phyloP scores from a whole-genome alignment of 257 asterid genomes.

The Prunella vulgaris region DNA sequence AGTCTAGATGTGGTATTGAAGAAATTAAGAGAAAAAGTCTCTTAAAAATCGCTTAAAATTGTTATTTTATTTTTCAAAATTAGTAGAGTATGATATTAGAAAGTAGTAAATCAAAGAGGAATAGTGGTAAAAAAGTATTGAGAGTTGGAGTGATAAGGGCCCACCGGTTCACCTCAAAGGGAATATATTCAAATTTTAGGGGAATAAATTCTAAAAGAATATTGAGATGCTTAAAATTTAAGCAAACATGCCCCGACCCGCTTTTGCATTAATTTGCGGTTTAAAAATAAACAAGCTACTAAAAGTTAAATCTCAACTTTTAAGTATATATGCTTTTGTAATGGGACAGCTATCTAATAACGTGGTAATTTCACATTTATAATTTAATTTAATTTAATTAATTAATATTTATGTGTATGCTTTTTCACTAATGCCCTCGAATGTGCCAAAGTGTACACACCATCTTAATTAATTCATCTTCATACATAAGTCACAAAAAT shows the following conservation, averaged over 20 bases:
- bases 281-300: slow-evolving; percentile 30
- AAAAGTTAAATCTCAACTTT: slow-evolving; percentile 45
- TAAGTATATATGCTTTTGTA: slow-evolving; percentile 35
- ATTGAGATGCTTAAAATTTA: slow-evolving; percentile 65
- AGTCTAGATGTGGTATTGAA: not conserved
- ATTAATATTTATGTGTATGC: not conserved
- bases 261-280: slow-evolving; percentile 34
- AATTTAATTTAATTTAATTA: slow-evolving; percentile 1
- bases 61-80: not conserved
- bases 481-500: not conserved
- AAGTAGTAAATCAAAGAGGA: slow-evolving; percentile 15
- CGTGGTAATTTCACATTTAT: slow-evolving; percentile 20
- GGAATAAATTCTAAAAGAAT: slow-evolving; percentile 62
- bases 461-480: not conserved
- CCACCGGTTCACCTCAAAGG: slow-evolving; percentile 38
- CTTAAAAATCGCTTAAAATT: not conserved
- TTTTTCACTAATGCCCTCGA: slow-evolving; percentile 19
- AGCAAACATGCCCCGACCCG: slow-evolving; percentile 44
- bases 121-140: slow-evolving; percentile 19
- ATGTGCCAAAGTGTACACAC: slow-evolving; percentile 18
- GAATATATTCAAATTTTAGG: slow-evolving; percentile 54
- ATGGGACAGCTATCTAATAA: slow-evolving; percentile 39
- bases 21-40: not conserved
- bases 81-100: not conserved
- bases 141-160: slow-evolving; percentile 26